A percentile compares a stretch with the other conserved stretches of the same genome.
Evolutionary conservation across 2,329 filamentous ascomycete species (phyloP).

Genomic region (Ophidiomyces ophidiicola): DNA sequence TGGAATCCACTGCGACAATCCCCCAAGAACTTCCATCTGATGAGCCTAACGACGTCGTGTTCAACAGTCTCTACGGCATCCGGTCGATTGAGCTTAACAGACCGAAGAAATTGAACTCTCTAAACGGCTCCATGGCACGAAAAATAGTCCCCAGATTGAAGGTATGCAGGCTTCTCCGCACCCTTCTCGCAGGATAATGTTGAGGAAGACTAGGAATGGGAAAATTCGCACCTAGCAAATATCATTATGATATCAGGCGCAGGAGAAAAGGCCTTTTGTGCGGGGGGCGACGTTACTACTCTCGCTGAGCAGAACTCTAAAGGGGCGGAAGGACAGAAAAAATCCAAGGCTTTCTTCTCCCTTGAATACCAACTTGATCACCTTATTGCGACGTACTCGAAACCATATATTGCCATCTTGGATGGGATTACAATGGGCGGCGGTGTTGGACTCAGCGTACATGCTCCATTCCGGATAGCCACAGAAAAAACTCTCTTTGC

Average conservation of each 20-base stretch:
- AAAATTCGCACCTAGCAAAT: constrained; percentile 87
- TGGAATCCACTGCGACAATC: constrained; percentile 29
- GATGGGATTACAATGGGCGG: constrained; percentile 98
- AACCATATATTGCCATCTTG: constrained; percentile 91
- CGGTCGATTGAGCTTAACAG: constrained; percentile 90
- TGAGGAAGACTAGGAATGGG: constrained; percentile 54
- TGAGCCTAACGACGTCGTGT: constrained; percentile 81
- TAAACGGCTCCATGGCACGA: constrained; percentile 86
- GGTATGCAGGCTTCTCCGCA: constrained; percentile 22
- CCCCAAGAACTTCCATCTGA: constrained; percentile 52
- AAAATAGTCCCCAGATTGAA: constrained; percentile 83
- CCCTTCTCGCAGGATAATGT: constrained; percentile 5
- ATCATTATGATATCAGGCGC: constrained; percentile 84
- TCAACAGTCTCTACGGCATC: constrained; percentile 76
- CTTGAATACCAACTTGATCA: constrained; percentile 96
- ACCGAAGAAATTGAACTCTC: constrained; percentile 78
- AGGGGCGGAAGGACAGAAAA: constrained; percentile 56
- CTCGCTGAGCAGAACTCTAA: constrained; percentile 61
- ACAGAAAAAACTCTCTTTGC: constrained; percentile 93
- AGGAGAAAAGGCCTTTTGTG: constrained; percentile 75
- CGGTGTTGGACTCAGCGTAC: constrained; percentile 83
- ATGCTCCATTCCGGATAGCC: constrained; percentile 91
- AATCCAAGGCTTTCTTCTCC: constrained; percentile 74
- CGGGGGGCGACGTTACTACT: constrained; percentile 76
- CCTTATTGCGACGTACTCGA: constrained; percentile 81